Conservation (phyloP, 257 asterid species). For the Ilex asprella region DNA sequence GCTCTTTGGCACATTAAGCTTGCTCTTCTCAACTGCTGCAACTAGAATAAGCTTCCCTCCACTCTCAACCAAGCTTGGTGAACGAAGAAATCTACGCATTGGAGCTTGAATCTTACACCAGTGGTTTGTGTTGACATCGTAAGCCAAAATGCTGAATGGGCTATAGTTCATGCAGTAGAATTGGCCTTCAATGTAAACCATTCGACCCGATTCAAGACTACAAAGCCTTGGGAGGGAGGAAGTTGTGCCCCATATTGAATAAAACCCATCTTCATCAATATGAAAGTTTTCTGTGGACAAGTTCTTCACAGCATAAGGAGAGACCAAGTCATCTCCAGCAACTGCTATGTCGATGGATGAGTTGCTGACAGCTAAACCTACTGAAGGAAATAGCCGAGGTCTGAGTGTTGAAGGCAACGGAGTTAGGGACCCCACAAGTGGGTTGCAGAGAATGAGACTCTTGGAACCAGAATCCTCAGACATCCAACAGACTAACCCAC, state of each 20-base stretch:
- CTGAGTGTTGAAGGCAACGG: slow-evolving; percentile 69
- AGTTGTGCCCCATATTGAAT: slow-evolving; percentile 96
- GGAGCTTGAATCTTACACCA: slow-evolving; percentile 95
- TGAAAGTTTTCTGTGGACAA: slow-evolving; percentile 80
- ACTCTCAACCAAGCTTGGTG: slow-evolving; percentile 67
- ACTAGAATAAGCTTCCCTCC: slow-evolving; percentile 48
- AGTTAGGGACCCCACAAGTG: slow-evolving; percentile 41
- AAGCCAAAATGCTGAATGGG: slow-evolving; percentile 71
- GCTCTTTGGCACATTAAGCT: slow-evolving; percentile 83
- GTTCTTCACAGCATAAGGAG: slow-evolving; percentile 91
- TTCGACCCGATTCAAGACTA: slow-evolving; percentile 80
- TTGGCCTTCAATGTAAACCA: slow-evolving; percentile 55
- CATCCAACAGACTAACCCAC: slow-evolving; percentile 72
- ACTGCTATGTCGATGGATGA: slow-evolving; percentile 68
- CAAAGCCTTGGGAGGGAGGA: slow-evolving; percentile 75
- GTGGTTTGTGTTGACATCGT: slow-evolving; percentile 35
- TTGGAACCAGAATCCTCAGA: slow-evolving; percentile 81
- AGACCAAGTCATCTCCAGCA: slow-evolving; percentile 85
- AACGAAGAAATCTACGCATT: slow-evolving; percentile 80
- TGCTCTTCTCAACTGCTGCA: slow-evolving; percentile 92
- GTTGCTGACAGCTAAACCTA: slow-evolving; percentile 51
- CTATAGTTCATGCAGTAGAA: slow-evolving; percentile 97
- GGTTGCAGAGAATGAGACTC: slow-evolving; percentile 61
- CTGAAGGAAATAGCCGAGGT: slow-evolving; percentile 77
- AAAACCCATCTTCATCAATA: slow-evolving; percentile 73